Percentiles rank a stretch among this genome's conserved stretches.
phyloP scores from a whole-genome alignment of 495 filamentous ascomycete species.

The Aspergillus conjunctus region DNA sequence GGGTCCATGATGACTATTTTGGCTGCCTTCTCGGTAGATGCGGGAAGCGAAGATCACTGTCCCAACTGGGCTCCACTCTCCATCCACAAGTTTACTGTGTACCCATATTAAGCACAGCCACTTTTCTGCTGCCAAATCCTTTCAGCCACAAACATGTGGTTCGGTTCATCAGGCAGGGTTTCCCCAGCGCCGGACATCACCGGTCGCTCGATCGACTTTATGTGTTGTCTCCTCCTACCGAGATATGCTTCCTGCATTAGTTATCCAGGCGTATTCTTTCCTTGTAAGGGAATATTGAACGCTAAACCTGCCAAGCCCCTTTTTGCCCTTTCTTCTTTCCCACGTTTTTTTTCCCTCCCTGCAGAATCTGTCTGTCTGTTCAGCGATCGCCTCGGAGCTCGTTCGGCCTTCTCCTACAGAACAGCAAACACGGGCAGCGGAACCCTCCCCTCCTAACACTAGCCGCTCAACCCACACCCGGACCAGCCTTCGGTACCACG shows the following conservation, averaged over 20 bases:
- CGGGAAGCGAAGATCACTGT: constrained; percentile 5
- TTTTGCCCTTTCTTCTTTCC: neutral
- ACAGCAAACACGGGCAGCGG: too few species aligned
- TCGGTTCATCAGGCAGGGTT: neutral
- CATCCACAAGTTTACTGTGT: neutral
- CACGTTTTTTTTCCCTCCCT: neutral
- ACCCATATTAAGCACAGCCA: constrained; percentile 1
- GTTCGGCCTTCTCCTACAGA: neutral
- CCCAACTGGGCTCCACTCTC: neutral
- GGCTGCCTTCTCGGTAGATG: neutral
- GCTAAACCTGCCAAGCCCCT: too few species aligned
- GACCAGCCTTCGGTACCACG: too few species aligned
- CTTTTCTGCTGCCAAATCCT: neutral
- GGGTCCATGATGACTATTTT: neutral
- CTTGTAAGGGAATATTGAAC: too few species aligned
- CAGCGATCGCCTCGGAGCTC: neutral
- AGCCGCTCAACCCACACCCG: too few species aligned
- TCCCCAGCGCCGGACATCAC: neutral
- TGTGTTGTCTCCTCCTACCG: neutral
- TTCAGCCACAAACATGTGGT: constrained; percentile 9
- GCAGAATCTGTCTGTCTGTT: neutral
- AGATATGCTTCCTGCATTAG: neutral
- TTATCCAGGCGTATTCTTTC: too few species aligned
- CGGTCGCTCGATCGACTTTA: neutral
- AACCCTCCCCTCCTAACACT: too few species aligned